These are phyloP conservation scores for Coemansia sp. DNA, from an alignment of 192 early-diverging fungal genomes.

Conservation along the genomic window DNA sequence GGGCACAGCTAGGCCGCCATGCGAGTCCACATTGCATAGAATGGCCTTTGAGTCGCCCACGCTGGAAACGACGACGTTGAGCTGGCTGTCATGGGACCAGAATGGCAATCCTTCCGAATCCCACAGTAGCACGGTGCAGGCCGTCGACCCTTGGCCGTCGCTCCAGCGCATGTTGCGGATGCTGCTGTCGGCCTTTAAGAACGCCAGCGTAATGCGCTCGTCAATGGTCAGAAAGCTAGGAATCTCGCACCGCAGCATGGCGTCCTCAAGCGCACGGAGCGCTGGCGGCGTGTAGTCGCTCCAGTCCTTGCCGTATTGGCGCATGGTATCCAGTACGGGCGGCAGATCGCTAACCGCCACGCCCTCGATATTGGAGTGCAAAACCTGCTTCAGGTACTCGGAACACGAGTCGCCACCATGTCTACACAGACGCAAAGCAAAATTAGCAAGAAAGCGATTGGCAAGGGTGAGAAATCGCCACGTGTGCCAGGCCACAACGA, in stretches of 20 bases:
- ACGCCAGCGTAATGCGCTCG: constrained; percentile 65
- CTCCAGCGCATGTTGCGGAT: constrained; percentile 51
- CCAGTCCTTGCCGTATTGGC: constrained; percentile 46
- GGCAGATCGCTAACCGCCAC: constrained; percentile 25
- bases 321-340: constrained; percentile 25
- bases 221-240: constrained; percentile 61
- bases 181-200: constrained; percentile 59
- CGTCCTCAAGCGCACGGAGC: constrained; percentile 30
- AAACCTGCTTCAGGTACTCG: constrained; percentile 41
- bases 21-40: constrained; percentile 55
- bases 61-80: constrained; percentile 63
- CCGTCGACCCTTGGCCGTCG: constrained; percentile 66
- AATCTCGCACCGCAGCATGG: constrained; percentile 23
- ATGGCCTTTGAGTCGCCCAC: constrained; percentile 67
- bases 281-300: constrained; percentile 32
- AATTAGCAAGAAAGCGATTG: not conserved
- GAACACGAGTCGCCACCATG: constrained; percentile 50
- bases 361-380: constrained; percentile 36
- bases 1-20: constrained; percentile 57
- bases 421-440: constrained; percentile 11
- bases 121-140: constrained; percentile 63
- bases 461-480: not conserved
- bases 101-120: constrained; percentile 63
- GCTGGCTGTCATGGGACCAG: constrained; percentile 60
- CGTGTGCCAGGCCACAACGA: not conserved